Conservation (phyloP, 352 stramenopile genomes). For the Phytophthora ohioensis region DNA sequence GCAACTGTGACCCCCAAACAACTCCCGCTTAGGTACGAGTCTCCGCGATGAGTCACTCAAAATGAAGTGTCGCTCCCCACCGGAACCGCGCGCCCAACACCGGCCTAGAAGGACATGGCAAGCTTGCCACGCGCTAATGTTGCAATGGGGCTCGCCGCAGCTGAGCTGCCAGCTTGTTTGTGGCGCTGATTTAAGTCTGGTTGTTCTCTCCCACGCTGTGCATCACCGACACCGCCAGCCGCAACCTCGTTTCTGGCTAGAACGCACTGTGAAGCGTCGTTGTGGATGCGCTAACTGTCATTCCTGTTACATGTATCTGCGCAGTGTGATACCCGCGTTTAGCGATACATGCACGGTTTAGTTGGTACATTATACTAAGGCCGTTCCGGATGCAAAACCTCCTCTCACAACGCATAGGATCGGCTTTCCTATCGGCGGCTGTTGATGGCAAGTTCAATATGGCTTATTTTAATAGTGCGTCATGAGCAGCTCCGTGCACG, state of each 20-base stretch:
- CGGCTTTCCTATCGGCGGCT: background rate
- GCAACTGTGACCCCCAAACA: slow-evolving; percentile 8
- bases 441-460: slow-evolving; percentile 2
- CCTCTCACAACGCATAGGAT: background rate
- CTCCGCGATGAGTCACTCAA: background rate
- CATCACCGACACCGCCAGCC: slow-evolving; percentile 13
- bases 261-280: slow-evolving; percentile 32
- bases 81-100: slow-evolving; percentile 22
- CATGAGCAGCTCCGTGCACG: background rate
- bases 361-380: background rate
- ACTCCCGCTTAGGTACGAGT: slow-evolving; percentile 5
- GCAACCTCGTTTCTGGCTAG: slow-evolving; percentile 30
- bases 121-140: background rate
- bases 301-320: background rate
- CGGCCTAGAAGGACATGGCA: background rate
- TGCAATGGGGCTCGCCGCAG: background rate
- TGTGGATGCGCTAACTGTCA: slow-evolving; percentile 5
- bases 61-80: slow-evolving; percentile 20
- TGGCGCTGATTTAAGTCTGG: slow-evolving; percentile 16
- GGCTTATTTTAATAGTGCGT: slow-evolving; percentile 15
- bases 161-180: background rate
- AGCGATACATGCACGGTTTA: background rate
- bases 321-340: background rate
- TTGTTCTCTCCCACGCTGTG: slow-evolving; percentile 33
- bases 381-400: background rate